A percentile compares a stretch with the other conserved stretches of the same genome.
phyloP scores from a whole-genome alignment of 75 land plant genomes.

The Pinus taeda region DNA sequence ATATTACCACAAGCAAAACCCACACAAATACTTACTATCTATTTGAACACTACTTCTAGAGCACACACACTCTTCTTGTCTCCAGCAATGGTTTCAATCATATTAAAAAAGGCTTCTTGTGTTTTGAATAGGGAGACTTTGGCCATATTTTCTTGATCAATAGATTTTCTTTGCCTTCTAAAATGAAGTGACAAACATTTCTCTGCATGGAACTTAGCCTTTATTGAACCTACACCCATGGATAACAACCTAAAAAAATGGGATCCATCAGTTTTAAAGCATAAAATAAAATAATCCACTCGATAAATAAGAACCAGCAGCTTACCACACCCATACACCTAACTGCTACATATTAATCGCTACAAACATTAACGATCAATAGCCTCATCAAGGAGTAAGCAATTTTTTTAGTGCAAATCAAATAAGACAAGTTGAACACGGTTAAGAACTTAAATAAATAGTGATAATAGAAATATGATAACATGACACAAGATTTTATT shows the following conservation, averaged over 20 bases:
- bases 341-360: conserved; percentile 31
- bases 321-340: conserved; percentile 43
- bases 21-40: conserved; percentile 58
- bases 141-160: conserved; percentile 26
- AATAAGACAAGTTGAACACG: background rate
- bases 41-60: conserved; percentile 47
- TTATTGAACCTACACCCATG: conserved; percentile 33
- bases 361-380: background rate
- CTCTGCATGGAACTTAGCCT: conserved; percentile 17
- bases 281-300: conserved; percentile 57
- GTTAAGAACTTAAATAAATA: too few relatives aligned
- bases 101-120: conserved; percentile 47
- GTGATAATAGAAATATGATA: too few relatives aligned
- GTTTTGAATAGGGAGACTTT: conserved; percentile 44
- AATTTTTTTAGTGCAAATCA: background rate
- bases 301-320: conserved; percentile 41
- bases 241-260: conserved; percentile 48
- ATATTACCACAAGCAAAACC: conserved; percentile 58
- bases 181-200: conserved; percentile 46
- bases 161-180: conserved; percentile 11
- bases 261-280: conserved; percentile 50
- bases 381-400: background rate
- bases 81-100: conserved; percentile 44
- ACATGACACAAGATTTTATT: too few relatives aligned
- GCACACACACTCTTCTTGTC: conserved; percentile 51